Percentiles rank a stretch among this genome's conserved stretches.
Evolutionary conservation across 2,329 filamentous ascomycete species (phyloP).

Genomic region (Ramularia collo-cygni): DNA sequence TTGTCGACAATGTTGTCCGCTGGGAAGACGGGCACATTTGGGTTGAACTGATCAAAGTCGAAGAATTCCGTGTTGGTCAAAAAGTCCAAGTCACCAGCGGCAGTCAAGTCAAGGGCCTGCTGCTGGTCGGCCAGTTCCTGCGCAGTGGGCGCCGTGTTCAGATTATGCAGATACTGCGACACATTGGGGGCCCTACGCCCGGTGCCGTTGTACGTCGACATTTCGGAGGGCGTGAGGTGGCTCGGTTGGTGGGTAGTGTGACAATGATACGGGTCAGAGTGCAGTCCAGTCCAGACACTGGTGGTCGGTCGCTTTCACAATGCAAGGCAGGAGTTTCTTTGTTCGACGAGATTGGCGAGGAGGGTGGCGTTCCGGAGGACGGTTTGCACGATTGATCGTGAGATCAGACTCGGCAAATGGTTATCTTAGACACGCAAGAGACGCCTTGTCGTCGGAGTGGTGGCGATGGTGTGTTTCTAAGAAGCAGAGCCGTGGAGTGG

Average conservation of each 20-base stretch:
- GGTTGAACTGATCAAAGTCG: conserved; percentile 52
- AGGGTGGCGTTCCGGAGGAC: background rate
- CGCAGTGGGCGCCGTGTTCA: conserved; percentile 66
- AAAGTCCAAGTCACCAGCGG: conserved; percentile 41
- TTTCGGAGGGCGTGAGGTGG: conserved; percentile 31
- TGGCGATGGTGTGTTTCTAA: too few relatives aligned
- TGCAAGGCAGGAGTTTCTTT: background rate
- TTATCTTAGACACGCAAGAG: too few relatives aligned
- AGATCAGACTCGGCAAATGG: too few relatives aligned
- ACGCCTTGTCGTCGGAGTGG: too few relatives aligned
- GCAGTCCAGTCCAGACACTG: background rate
- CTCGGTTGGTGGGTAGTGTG: too few relatives aligned
- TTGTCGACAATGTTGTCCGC: conserved; percentile 7
- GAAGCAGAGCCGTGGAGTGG: too few relatives aligned
- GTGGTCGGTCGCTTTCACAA: background rate
- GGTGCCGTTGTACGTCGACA: conserved; percentile 64
- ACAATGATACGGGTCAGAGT: background rate
- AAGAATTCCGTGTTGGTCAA: conserved; percentile 57
- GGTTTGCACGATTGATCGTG: background rate
- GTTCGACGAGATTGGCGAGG: background rate
- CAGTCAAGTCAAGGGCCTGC: conserved; percentile 53
- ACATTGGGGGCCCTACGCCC: conserved; percentile 78
- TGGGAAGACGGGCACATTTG: conserved; percentile 9
- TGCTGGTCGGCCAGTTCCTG: conserved; percentile 48
- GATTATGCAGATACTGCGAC: conserved; percentile 78